Evolutionary conservation across 2,329 filamentous ascomycete species (phyloP), one percentile per base, ranked within the genome.

Genomic region (Colletotrichum coccodes): DNA sequence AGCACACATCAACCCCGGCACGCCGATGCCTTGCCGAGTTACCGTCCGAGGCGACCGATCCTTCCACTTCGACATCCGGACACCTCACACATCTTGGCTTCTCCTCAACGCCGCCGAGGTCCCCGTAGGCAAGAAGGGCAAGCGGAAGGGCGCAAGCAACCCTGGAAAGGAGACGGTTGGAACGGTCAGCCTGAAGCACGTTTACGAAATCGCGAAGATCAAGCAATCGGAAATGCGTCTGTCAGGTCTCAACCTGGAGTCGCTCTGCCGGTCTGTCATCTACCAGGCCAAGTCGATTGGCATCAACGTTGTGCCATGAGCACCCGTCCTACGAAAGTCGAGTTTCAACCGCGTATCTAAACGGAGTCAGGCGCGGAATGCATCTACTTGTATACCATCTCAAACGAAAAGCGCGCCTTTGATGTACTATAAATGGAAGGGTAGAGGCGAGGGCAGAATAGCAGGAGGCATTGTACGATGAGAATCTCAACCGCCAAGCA

Each of bases 141-240:
- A 93, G 76, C 85, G 94, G 73, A 89, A 94, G 76, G 96, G 94
- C 14, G 93, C 94, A 0, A 86, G 85, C 76, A 92, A 90, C 63
- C 92, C 94, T 0, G 92, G 91, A 1, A 86, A 91, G 70, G 94
- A 97, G 73, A 89, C 84, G 8, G 89, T 97, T n/a, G 96, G 95
- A 66, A 92, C 89, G 4, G 87, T 99, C 64, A 96, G 92, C 75
- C 83, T 99, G 76, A 99, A 99, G 86, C 96, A 99, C 82, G 85
- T 99, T 26, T 98, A 94, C 82, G 95, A 98, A 84, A 98, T 99
- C 81, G 96, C 96, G 72, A 95, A 94, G 86, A 97, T 99, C 77
- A 99, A 99, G 87, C 92, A 94, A 73, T 84, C 87, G 60, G 93
- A 96, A 81, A 83, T 91, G 70, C 87, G 93, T 67, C 81, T 95